Percentiles rank a stretch among this genome's conserved stretches.
Evolutionary conservation across 208 protist genomes (phyloP).

Genomic region (Giardia muris): DNA sequence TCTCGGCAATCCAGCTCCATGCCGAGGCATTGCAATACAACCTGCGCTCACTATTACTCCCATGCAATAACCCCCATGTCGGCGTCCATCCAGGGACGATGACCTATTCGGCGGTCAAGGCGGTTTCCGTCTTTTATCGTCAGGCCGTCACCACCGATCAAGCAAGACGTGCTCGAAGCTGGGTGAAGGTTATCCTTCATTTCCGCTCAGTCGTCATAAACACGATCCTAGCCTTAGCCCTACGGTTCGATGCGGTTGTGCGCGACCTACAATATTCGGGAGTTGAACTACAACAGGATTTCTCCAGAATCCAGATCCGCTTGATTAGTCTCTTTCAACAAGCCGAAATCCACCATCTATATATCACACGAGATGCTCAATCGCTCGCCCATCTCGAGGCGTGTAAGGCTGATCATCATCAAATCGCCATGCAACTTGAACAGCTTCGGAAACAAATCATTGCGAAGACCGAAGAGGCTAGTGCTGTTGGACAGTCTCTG

Average conservation of each 20-base stretch:
- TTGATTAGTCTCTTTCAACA: slow-evolving; percentile 17
- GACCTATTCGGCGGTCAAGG: background rate
- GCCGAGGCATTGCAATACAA: too few relatives aligned
- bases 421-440: background rate
- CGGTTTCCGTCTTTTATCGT: background rate
- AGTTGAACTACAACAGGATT: background rate
- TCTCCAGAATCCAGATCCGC: slow-evolving; percentile 2
- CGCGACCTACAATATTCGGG: background rate
- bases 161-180: background rate
- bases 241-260: background rate
- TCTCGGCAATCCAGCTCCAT: too few relatives aligned
- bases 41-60: background rate
- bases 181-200: background rate
- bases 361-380: slow-evolving; percentile 10
- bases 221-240: background rate
- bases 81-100: background rate
- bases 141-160: background rate
- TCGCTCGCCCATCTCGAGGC: background rate
- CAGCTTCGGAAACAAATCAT: background rate
- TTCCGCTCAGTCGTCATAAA: background rate
- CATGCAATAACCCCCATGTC: background rate
- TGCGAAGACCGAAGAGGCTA: background rate
- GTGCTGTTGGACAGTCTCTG: background rate
- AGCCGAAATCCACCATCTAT: slow-evolving; percentile 24
- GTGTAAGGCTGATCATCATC: background rate